Base-by-base conservation (phyloP, 169 alveolate genomes). In the Theileria parva region DNA sequence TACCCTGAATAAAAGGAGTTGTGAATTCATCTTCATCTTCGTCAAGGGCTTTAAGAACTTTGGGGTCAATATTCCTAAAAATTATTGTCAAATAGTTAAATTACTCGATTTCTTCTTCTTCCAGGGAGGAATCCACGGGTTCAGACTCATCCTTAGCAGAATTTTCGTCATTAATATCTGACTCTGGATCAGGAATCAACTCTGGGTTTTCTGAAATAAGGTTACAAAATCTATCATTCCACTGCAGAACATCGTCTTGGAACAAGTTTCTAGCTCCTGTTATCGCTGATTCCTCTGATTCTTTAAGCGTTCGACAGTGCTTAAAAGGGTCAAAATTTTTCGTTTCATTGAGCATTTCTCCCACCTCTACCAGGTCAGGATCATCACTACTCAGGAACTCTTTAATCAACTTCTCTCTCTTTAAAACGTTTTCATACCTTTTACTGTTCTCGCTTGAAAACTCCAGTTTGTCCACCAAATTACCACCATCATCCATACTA, bases 1-100 rank as follows among this genome's bases (percentile, higher is more conserved):
- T 77, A 63, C 86, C 90, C 17, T 81, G 77, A 34, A 77, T 78
- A 50, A 75, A 81, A 30, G 71, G 80, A 15, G 78, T 51, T 74
- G 84, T 55, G 27, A 55, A 55, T 17, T 55, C 64, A 21, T 21
- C 4, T 7, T 55, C 64, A 21, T 55, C 64, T 55, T 55, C 64
- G 4, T 55, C 64, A 4, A 55, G 64, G 7, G 64, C 4, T 21
- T 55, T 55, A 4, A 55, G 64, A 55, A 55, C 27, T n/a, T 55
- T 21, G 27, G 64, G 64, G 64, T 55, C 64, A n/a, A 55, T 55
- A 21, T 55, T 21, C 64, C 64, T 55, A 11, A 55, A 55, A n/a
- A 55, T 37, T 37, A 37, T 37, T 37, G 8, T 37, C 13, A 37
- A 37, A 37, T 37, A 37, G 48, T 37, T 37, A 55, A 55, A 17